Percentiles rank a stretch among this genome's conserved stretches.
phyloP scores from a whole-genome alignment of 2,329 filamentous ascomycete genomes.

The Aspergillus terreus region DNA sequence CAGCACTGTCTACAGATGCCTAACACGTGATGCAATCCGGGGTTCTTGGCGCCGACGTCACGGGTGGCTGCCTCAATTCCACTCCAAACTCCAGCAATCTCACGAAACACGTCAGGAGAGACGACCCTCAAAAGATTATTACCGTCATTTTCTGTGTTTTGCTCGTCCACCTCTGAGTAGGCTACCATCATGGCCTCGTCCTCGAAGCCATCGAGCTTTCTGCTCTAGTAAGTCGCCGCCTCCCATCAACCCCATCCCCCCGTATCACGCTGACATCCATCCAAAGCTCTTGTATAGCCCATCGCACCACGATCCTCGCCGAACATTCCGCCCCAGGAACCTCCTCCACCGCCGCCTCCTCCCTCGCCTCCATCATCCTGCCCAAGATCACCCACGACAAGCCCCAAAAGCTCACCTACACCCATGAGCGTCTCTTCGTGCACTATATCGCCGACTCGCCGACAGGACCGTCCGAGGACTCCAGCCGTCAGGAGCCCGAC shows the following conservation, averaged over 20 bases:
- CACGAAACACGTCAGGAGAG: too few species aligned
- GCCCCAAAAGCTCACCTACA: conserved; percentile 89
- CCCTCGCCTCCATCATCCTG: conserved; percentile 87
- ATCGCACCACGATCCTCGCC: conserved; percentile 86
- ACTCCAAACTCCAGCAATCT: background rate
- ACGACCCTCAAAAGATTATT: too few species aligned
- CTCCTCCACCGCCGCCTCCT: conserved; percentile 78
- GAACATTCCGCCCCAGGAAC: conserved; percentile 88
- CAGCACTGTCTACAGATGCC: background rate
- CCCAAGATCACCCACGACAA: conserved; percentile 83
- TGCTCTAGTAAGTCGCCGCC: conserved; percentile 64
- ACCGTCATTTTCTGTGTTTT: too few species aligned
- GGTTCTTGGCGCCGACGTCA: conserved; percentile 22
- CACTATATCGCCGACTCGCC: conserved; percentile 90
- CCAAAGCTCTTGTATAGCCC: conserved; percentile 82
- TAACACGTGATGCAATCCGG: conserved; percentile 15
- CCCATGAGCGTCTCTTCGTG: conserved; percentile 85
- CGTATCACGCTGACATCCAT: conserved; percentile 6
- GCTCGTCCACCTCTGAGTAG: background rate
- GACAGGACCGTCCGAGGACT: conserved; percentile 48
- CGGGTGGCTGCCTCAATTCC: conserved; percentile 3
- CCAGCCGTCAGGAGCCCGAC: conserved; percentile 40
- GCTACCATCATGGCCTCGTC: conserved; percentile 63
- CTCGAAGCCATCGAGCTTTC: conserved; percentile 61
- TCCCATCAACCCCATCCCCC: conserved; percentile 9